Evolutionary conservation across 495 filamentous ascomycete genomes (phyloP).

Genomic region (Aspergillus mulundensis): DNA sequence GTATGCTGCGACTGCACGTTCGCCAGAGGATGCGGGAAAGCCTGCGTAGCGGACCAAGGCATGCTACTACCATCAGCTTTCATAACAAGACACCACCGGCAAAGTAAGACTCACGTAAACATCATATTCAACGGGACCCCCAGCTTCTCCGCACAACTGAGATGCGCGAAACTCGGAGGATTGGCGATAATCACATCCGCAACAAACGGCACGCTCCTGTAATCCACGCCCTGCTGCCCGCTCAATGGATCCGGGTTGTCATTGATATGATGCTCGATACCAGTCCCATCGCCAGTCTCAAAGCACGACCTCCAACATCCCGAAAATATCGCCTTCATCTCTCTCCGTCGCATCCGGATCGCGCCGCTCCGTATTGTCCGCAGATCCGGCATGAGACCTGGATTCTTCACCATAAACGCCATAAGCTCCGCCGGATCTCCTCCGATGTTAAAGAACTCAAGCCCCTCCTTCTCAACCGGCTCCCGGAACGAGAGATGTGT

Average conservation of each 20-base stretch:
- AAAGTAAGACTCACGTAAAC: constrained; percentile 58
- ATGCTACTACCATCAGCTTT: constrained; percentile 40
- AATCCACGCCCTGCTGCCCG: constrained; percentile 23
- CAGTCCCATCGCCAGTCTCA: constrained; percentile 56
- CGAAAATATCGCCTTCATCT: constrained; percentile 66
- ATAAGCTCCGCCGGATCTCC: constrained; percentile 77
- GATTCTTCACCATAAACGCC: constrained; percentile 86
- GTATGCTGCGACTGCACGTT: constrained; percentile 51
- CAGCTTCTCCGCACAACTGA: constrained; percentile 77
- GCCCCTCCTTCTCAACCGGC: constrained; percentile 62
- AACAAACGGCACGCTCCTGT: constrained; percentile 58
- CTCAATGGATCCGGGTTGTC: constrained; percentile 44
- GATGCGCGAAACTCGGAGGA: constrained; percentile 75
- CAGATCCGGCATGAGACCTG: constrained; percentile 70
- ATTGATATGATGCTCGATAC: constrained; percentile 32
- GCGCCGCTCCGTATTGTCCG: constrained; percentile 64
- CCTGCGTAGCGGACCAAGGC: constrained; percentile 53
- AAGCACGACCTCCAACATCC: constrained; percentile 78
- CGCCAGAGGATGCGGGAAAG: constrained; percentile 52
- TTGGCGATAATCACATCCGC: constrained; percentile 83
- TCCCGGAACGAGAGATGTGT: constrained; percentile 69
- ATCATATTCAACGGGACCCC: constrained; percentile 77
- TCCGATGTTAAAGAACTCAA: constrained; percentile 79
- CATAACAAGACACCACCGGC: neutral
- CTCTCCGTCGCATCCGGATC: constrained; percentile 58